Evolutionary conservation across 768 basidiomycete genomes (phyloP).

Genomic region (Amanita subjunquillea): DNA sequence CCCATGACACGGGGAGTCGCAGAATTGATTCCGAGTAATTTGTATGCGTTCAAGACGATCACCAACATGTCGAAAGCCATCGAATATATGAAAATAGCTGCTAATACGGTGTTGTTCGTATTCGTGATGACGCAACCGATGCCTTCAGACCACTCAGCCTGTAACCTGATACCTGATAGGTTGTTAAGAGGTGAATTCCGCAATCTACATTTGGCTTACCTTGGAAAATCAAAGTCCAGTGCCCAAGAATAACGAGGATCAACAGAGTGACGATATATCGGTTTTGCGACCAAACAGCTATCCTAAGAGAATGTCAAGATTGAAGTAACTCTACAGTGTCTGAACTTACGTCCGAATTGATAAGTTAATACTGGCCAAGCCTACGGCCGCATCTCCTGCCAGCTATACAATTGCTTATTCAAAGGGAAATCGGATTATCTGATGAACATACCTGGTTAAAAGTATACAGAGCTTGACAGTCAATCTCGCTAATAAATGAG

Average conservation of each 20-base stretch:
- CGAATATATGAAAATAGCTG: constrained; percentile 66
- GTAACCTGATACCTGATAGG: constrained; percentile 44
- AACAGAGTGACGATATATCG: constrained; percentile 22
- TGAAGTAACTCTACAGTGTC: neutral
- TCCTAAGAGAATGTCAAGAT: constrained; percentile 2
- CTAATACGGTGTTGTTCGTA: constrained; percentile 54
- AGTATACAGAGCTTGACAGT: constrained; percentile 55
- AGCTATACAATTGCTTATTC: constrained; percentile 11
- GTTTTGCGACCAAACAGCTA: constrained; percentile 25
- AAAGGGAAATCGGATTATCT: neutral
- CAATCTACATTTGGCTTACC: constrained; percentile 5
- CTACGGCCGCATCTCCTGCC: constrained; percentile 36
- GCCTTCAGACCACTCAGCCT: constrained; percentile 39
- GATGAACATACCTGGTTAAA: constrained; percentile 40
- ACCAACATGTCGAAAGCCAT: constrained; percentile 66
- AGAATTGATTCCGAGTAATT: constrained; percentile 27
- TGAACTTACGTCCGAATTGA: constrained; percentile 34
- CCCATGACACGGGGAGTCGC: constrained; percentile 13
- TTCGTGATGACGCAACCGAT: constrained; percentile 42
- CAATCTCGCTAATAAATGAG: constrained; percentile 26
- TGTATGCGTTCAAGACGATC: constrained; percentile 48
- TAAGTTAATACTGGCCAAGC: constrained; percentile 41
- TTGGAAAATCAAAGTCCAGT: constrained; percentile 29
- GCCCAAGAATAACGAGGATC: constrained; percentile 28
- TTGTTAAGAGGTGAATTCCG: neutral